Conservation (phyloP, 805 yeast genomes). For the Zygosaccharomyces lentus region DNA sequence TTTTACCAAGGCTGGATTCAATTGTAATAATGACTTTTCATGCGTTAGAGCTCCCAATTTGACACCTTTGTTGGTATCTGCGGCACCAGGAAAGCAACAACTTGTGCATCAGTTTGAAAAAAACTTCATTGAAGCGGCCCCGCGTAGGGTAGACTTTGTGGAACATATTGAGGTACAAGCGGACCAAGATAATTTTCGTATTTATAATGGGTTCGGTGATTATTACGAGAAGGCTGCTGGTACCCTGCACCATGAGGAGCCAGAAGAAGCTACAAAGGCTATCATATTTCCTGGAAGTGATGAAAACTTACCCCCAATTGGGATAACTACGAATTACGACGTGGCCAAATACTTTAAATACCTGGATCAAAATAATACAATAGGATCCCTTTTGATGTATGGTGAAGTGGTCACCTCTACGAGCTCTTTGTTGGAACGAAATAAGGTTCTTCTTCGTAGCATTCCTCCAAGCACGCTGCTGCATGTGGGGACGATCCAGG, state of each 20-base stretch:
- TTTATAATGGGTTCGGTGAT: slow-evolving; percentile 21
- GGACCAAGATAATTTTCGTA: slow-evolving; percentile 24
- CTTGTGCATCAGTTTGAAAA: slow-evolving; percentile 16
- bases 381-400: slow-evolving; percentile 67
- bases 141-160: slow-evolving; percentile 36
- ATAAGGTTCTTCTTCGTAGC: slow-evolving; percentile 52
- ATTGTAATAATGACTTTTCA: slow-evolving; percentile 51
- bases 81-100: slow-evolving; percentile 13
- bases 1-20: slow-evolving; percentile 58
- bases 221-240: slow-evolving; percentile 14
- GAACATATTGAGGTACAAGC: slow-evolving; percentile 43
- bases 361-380: slow-evolving; percentile 33
- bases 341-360: slow-evolving; percentile 48
- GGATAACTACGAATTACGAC: slow-evolving; percentile 70
- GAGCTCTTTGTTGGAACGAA: slow-evolving; percentile 68
- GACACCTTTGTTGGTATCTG: slow-evolving; percentile 58
- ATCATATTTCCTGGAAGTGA: slow-evolving; percentile 40
- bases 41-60: slow-evolving; percentile 53
- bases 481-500: slow-evolving; percentile 72
- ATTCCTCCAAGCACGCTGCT: slow-evolving; percentile 35
- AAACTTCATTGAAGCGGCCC: slow-evolving; percentile 8
- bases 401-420: slow-evolving; percentile 93
- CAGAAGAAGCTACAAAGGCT: slow-evolving; percentile 53
- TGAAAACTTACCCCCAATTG: slow-evolving; percentile 45
- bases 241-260: slow-evolving; percentile 40